Base-by-base conservation (phyloP, 2,329 filamentous ascomycete genomes). In the Claviceps sp. region DNA sequence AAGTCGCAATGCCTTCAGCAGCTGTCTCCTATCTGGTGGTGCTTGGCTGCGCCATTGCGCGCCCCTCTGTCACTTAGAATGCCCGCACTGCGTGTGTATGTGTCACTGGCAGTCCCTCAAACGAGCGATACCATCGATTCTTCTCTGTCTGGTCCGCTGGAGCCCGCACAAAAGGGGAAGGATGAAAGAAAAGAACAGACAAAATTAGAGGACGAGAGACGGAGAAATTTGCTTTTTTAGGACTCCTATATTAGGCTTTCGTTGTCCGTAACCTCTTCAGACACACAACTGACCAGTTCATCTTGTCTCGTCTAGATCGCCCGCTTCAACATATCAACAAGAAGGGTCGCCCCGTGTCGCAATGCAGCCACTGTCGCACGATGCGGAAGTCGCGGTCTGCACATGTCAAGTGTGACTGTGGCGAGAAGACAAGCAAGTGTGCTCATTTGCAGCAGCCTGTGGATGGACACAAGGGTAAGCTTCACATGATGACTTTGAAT, bases 321-420 rank as follows among this genome's bases (percentile, higher is more conserved):
- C 87, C 87, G 59, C 79, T 97, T 59, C 85, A 88, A 65, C 88
- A 95, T 68, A 95, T 96, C 74, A 94, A 94, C 71, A 95, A 95
- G 70, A 97, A 97, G 75, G 91, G 91, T 64, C 86, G 91, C 57
- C 93, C 93, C 56, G 89, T 97, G 61, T 95, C 93, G 62, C 93
- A 98, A 83, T 98, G 93, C 72, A 81, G 88, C 60, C 93, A 98
- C 73, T 98, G 93, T 73, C 91, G 93, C 68, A 82, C 86, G 60
- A 85, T 95, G 77, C 90, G 93, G 73, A 97, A 97, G 78, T 91
- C 88, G 69, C 88, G 93, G 62, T 85, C 90, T 54, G 88, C 91
- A 58, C 93, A 97, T 70, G 81, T 93, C 65, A 95, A 93, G 70
- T 98, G 93, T 72, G 90, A 97, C 70, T 98, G 93, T 70, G 90